Evolutionary conservation across 129 eudicot genomes (phyloP).

Genomic region (Ambrosia artemisiifolia): DNA sequence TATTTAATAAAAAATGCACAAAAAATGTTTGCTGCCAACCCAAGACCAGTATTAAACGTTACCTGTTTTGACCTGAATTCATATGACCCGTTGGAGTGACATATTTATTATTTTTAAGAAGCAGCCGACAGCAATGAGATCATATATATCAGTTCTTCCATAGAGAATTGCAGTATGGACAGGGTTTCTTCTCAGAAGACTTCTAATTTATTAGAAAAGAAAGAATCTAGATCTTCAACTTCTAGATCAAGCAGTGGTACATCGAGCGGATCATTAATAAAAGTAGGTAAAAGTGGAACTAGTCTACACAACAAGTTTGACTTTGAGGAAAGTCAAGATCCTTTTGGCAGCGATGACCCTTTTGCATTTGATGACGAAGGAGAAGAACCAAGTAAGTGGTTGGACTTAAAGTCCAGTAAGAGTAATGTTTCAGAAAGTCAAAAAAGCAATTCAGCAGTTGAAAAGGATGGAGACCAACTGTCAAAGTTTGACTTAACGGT

Average conservation of each 20-base stretch:
- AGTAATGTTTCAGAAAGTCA: conserved; percentile 27
- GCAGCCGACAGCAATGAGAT: conserved; percentile 44
- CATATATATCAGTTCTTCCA: conserved; percentile 43
- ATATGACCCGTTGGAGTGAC: neutral
- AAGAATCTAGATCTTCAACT: conserved; percentile 41
- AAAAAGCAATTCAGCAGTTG: conserved; percentile 35
- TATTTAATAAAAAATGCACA: no score
- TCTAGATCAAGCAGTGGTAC: conserved; percentile 45
- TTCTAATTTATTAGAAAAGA: conserved; percentile 27
- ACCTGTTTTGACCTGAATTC: no score
- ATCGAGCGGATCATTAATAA: conserved; percentile 18
- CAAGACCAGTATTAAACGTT: no score
- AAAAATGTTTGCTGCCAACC: no score
- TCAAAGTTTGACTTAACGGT: conserved; percentile 28
- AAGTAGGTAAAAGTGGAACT: conserved; percentile 29
- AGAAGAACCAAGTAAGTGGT: conserved; percentile 64
- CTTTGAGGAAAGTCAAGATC: conserved; percentile 66
- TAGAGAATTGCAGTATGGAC: conserved; percentile 45
- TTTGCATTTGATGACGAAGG: conserved; percentile 84
- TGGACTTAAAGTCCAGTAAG: conserved; percentile 55
- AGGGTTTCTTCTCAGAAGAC: conserved; percentile 33
- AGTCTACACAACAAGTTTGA: conserved; percentile 25
- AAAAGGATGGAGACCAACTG: conserved; percentile 29
- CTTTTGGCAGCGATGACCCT: conserved; percentile 69
- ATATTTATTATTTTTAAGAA: neutral